phyloP scores from a whole-genome alignment of 2,329 filamentous ascomycete species.

The Lecanicillium sp. region DNA sequence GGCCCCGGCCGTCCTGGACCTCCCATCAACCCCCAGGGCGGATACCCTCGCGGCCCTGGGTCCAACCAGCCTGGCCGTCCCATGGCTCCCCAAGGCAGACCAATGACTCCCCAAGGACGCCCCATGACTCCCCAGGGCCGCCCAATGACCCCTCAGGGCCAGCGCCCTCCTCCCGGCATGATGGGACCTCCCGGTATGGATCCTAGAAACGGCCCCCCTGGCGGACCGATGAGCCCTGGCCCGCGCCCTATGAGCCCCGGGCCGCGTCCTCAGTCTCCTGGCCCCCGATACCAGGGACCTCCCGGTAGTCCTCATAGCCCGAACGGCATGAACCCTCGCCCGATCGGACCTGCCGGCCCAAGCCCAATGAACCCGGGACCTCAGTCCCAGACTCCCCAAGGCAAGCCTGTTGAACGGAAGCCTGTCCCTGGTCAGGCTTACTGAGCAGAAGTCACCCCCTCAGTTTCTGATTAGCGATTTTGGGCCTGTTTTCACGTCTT shows the following conservation, averaged over 20 bases:
- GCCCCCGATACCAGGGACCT: slow-evolving; percentile 29
- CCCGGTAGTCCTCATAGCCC: slow-evolving; percentile 36
- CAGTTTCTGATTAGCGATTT: slow-evolving; percentile 9
- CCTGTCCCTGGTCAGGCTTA: slow-evolving; percentile 52
- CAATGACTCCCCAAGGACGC: slow-evolving; percentile 34
- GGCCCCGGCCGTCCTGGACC: slow-evolving; percentile 45
- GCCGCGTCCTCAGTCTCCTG: slow-evolving; percentile 42
- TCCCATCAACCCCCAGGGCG: slow-evolving; percentile 41
- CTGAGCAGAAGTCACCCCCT: slow-evolving; percentile 21
- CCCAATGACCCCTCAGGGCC: slow-evolving; percentile 21
- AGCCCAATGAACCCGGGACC: slow-evolving; percentile 39
- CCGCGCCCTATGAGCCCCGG: slow-evolving; percentile 26
- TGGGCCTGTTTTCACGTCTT: neutral
- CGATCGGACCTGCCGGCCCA: slow-evolving; percentile 38
- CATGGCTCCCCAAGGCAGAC: slow-evolving; percentile 24
- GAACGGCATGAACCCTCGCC: slow-evolving; percentile 32
- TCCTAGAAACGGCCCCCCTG: slow-evolving; percentile 10
- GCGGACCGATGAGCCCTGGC: slow-evolving; percentile 5
- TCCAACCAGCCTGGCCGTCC: slow-evolving; percentile 18
- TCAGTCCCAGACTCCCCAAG: slow-evolving; percentile 27
- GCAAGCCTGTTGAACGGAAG: slow-evolving; percentile 45
- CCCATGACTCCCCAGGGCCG: slow-evolving; percentile 26
- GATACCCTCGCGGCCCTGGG: slow-evolving; percentile 23
- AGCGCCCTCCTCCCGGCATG: slow-evolving; percentile 41
- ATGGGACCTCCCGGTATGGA: slow-evolving; percentile 25